These are phyloP conservation scores for Cladosporium oxysporum DNA, from an alignment of 2,329 filamentous ascomycete genomes.

Conservation along the genomic window DNA sequence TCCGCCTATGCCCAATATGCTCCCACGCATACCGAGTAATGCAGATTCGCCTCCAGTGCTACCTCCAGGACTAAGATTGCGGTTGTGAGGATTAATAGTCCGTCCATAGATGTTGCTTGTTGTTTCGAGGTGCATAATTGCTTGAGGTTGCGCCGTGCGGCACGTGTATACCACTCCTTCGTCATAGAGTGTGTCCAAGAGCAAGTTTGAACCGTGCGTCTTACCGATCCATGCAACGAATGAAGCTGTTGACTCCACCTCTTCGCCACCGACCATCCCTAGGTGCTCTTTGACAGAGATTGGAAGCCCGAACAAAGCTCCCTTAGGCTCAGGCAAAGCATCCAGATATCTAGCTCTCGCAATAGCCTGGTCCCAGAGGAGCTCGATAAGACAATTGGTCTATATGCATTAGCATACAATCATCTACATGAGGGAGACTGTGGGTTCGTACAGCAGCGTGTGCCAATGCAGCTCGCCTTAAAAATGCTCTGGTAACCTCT, in stretches of 20 bases:
- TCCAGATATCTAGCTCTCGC: conserved; percentile 45
- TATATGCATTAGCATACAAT: conserved; percentile 33
- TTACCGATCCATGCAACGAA: conserved; percentile 51
- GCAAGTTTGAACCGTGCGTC: conserved; percentile 50
- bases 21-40: conserved; percentile 38
- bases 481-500: conserved; percentile 45
- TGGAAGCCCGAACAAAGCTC: conserved; percentile 54
- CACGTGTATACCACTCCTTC: conserved; percentile 56
- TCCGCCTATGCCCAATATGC: conserved; percentile 45
- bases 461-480: conserved; percentile 50
- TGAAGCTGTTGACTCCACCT: conserved; percentile 41
- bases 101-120: conserved; percentile 53
- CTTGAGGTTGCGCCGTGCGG: conserved; percentile 57
- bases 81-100: conserved; percentile 58
- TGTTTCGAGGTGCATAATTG: conserved; percentile 57
- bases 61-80: conserved; percentile 53
- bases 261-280: conserved; percentile 50
- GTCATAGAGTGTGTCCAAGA: conserved; percentile 46
- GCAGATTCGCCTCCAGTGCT: conserved; percentile 61
- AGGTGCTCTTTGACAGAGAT: conserved; percentile 56
- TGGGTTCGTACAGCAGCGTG: conserved; percentile 30
- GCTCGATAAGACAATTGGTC: conserved; percentile 30
- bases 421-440: not conserved
- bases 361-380: conserved; percentile 42
- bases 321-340: conserved; percentile 41